Base-by-base conservation (phyloP, 345 rosid species). In the Euphorbia pulcherrima region DNA sequence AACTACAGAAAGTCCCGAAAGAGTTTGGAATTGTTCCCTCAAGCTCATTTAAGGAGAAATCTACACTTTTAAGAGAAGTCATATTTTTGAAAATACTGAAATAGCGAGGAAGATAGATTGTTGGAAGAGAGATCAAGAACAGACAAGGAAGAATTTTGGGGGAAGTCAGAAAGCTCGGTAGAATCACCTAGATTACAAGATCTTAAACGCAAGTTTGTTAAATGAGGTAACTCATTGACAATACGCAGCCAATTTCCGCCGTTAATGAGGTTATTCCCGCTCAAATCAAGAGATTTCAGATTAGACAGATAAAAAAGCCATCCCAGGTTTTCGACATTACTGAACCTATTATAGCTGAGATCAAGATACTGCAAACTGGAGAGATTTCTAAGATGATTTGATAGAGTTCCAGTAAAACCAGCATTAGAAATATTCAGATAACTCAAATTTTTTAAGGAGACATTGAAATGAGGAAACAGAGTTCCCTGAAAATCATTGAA, bases 401-500 rank as follows among this genome's bases (percentile, higher is more conserved):
- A 85, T 16, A 83, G 47, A 40, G 63, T 71, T 33, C 83, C 85
- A 28, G 78, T 64, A 40, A 87, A 74, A 26, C 70, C 62, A 0
- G 75, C 65, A 47, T 26, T 35, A 27, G 88, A 82, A 47, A 86
- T 80, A 68, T 83, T 76, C 48, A 86, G 75, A 56, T 77, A 72
- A 44, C 65, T 67, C 60, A 84, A 52, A 0, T 56, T 75, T 46
- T 5, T 23, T 5, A 86, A 30, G 1, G 64, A 65, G 21, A 80
- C 83, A 44, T 79, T 23, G 27, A 80, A 81, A 24, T 63, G 53
- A 1, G 87, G 89, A 24, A 84, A 62, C 52, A 8, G 59, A 24
- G 30, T 29, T 7, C 79, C 82, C 11, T 16, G 53, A 64, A 86
- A 84, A 48, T 75, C 72, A 52, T 78, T 80, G 39, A 1, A 21